Evolutionary conservation across 805 yeast species (phyloP), one percentile per base, ranked within the genome.

Genomic region (Candida rishiriensis): DNA sequence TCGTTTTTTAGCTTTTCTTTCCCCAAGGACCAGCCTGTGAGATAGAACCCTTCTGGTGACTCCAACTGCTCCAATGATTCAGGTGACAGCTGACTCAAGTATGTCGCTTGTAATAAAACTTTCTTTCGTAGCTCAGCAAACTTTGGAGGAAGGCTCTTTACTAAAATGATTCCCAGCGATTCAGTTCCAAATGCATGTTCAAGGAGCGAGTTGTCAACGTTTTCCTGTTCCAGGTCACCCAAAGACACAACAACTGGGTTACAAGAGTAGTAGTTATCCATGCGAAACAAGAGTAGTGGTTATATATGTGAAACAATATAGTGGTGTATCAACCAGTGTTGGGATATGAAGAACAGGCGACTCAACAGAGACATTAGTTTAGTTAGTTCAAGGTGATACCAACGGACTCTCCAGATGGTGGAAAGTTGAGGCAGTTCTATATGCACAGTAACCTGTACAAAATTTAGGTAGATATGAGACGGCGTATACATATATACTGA

Each of bases 11-110:
- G 64, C 30, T 59, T 68, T 51, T 79, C 85, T 41, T 70, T 73
- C 0, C 84, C 84, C 18, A 77, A 57, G 9, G 83, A 78, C 84
- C 84, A 79, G 1, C 84, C 85, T 1, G 75, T 73, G 8, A 77
- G 60, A 75, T 79, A 79, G 49, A 59, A 63, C 0, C 78, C 70
- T 41, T 75, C 79, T 14, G 72, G 73, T 18, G 63, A 64, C 51
- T 78, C 83, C 42, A 78, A 61, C 14, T 49, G 38, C 3, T 53
- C 56, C 31, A 78, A 60, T 10, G 59, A 56, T 2, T 54, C 54
- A 9, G 41, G 42, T 1, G 75, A 68, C 3, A 74, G 61, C 34
- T 59, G 59, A 15, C 78, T 76, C 26, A 78, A 59, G 21, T 56
- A 53, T 3, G 75, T 64, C 3, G 78, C 72, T 36, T 68, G 63